Conservation (phyloP, 768 basidiomycete genomes). For the Clavulina sp. region DNA sequence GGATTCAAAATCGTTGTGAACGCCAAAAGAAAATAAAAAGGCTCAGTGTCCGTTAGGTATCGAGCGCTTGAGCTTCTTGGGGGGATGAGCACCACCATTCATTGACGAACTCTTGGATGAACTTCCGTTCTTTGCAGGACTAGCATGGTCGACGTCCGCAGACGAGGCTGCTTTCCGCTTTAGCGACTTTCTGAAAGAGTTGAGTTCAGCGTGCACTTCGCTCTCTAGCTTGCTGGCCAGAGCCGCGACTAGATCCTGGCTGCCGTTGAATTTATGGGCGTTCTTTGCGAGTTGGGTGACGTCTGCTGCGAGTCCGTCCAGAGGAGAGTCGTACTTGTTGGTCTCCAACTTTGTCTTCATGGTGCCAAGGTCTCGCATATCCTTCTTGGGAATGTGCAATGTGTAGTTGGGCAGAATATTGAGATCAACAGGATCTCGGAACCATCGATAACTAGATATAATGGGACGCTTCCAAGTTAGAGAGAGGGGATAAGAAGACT, state of each 20-base stretch:
- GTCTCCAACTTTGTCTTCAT: slow-evolving; percentile 66
- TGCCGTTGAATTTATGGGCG: slow-evolving; percentile 74
- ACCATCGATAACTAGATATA: slow-evolving; percentile 25
- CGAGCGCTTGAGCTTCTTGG: too few relatives aligned
- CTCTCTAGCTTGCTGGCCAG: background rate
- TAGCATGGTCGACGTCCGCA: too few relatives aligned
- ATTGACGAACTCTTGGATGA: too few relatives aligned
- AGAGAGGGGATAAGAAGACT: slow-evolving; percentile 14
- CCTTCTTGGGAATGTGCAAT: slow-evolving; percentile 65
- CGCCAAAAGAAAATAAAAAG: too few relatives aligned
- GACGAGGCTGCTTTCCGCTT: too few relatives aligned
- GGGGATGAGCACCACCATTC: too few relatives aligned
- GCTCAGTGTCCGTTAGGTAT: too few relatives aligned
- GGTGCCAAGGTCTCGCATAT: slow-evolving; percentile 71
- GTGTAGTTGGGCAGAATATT: slow-evolving; percentile 70
- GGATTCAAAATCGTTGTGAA: too few relatives aligned
- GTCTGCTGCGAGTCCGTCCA: slow-evolving; percentile 70
- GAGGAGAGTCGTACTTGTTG: slow-evolving; percentile 66
- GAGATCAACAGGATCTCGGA: slow-evolving; percentile 81
- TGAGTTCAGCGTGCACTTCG: background rate
- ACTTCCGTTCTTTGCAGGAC: too few relatives aligned
- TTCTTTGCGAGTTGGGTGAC: slow-evolving; percentile 77
- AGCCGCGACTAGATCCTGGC: background rate
- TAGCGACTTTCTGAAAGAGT: too few relatives aligned
- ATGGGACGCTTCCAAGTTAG: slow-evolving; percentile 12